phyloP scores from a whole-genome alignment of 306 rosid genomes.

The Pterocarpus macrocarpus region DNA sequence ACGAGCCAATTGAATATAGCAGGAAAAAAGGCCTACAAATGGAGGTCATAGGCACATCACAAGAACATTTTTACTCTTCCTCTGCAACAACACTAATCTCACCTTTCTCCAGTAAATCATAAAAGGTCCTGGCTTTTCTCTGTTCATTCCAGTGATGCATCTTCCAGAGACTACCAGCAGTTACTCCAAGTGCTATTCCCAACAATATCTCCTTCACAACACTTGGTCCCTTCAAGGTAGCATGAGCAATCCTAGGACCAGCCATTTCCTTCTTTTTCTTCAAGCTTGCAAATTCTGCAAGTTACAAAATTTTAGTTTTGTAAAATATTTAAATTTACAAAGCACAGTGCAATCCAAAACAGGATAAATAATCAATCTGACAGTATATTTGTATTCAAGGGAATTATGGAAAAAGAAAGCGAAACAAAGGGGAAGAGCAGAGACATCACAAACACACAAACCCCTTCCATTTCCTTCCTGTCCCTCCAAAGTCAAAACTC shows the following conservation, averaged over 20 bases:
- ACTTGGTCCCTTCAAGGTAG: slow-evolving; percentile 93
- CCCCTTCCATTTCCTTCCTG: too few species aligned
- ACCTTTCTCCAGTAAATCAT: slow-evolving; percentile 87
- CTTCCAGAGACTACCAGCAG: slow-evolving; percentile 87
- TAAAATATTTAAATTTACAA: neutral
- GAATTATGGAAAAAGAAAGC: neutral
- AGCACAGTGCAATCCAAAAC: slow-evolving; percentile 21
- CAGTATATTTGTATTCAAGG: neutral
- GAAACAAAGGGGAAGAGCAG: neutral
- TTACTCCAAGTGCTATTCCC: slow-evolving; percentile 63
- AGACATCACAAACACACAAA: neutral
- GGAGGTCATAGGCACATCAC: slow-evolving; percentile 32
- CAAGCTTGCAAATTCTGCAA: slow-evolving; percentile 51
- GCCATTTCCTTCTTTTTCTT: slow-evolving; percentile 64
- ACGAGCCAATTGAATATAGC: slow-evolving; percentile 52
- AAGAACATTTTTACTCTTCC: slow-evolving; percentile 60
- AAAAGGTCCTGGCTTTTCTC: slow-evolving; percentile 75
- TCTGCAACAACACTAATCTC: slow-evolving; percentile 82
- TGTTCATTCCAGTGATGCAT: slow-evolving; percentile 99
- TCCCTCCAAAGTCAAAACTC: too few species aligned
- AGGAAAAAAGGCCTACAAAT: slow-evolving; percentile 42
- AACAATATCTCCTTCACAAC: slow-evolving; percentile 87
- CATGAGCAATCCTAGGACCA: slow-evolving; percentile 86
- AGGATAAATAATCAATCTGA: slow-evolving; percentile 16
- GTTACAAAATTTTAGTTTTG: neutral